Base-by-base conservation (phyloP, 169 alveolate genomes). In the Babesia bovis region DNA sequence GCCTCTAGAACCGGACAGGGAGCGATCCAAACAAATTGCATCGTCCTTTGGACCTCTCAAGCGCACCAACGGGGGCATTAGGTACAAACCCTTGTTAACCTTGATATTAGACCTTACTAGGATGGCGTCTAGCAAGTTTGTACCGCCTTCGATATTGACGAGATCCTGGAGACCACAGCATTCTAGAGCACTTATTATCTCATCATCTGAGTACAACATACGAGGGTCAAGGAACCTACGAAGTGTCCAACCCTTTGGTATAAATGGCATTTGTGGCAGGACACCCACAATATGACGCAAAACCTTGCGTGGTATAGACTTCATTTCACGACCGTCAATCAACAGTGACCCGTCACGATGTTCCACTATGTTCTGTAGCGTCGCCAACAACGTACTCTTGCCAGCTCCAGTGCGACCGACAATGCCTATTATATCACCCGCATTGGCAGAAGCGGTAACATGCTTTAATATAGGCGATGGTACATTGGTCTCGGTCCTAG, bases 401-500 rank as follows among this genome's bases (percentile, higher is more conserved):
- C 87, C 87, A 26, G 87, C 76, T 9, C 87, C 87, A 2, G 87
- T 79, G 13, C 87, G 52, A 4, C 87, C 87, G 23, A 69, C 70
- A 3, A 79, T 51, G 15, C 83, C 87, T 2, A 79, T 50, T 1
- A 79, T 50, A 65, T 79, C 77, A 19, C 82, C 74, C 1, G 42
- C 55, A 36, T 10, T 7, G 0, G 87, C 70, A 23, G 42, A 32
- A 10, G 75, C 75, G n/a, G 35, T 79, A 0, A 79, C 28, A 19
- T 36, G 38, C 52, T 49, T 66, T 68, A 77, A 21, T 5, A 67
- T 49, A 55, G 42, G 21, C 6, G 55, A 12, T 21, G 13, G 42
- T 52, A 7, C 60, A 23, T 19, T 5, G 9, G 71, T 9, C 33
- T 30, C 40, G 7, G 1, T 17, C 25, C 12, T 28, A 6, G 61